Evolutionary conservation across 2,329 filamentous ascomycete genomes (phyloP).

Genomic region (Fusarium solani-melongenae): DNA sequence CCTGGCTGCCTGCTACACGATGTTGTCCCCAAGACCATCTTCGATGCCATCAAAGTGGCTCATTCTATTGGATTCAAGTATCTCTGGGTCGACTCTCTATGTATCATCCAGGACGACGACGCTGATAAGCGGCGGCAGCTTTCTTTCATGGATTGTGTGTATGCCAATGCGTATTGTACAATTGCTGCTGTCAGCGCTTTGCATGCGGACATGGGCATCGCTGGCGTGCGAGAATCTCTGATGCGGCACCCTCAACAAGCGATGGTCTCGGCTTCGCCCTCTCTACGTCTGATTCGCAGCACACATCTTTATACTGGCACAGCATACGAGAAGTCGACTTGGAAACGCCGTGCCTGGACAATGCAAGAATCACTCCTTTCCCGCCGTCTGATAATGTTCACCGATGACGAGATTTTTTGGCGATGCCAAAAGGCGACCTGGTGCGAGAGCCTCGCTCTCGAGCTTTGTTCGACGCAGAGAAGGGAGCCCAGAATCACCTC

Average conservation of each 20-base stretch:
- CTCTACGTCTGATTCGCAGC: not conserved
- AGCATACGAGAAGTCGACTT: not conserved
- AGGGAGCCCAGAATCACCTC: not conserved
- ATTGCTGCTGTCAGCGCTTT: not conserved
- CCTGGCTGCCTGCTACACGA: not conserved
- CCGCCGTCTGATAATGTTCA: not conserved
- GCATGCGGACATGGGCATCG: not conserved
- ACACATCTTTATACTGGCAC: not conserved
- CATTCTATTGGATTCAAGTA: not conserved
- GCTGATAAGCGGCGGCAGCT: not conserved
- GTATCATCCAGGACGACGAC: not conserved
- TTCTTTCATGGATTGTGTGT: not conserved
- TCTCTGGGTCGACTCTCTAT: not conserved
- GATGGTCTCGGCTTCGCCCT: not conserved
- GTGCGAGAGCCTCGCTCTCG: not conserved
- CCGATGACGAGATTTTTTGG: not conserved
- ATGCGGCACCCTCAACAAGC: not conserved
- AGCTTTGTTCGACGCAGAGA: not conserved
- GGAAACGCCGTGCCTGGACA: not conserved
- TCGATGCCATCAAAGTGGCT: not conserved
- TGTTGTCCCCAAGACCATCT: not conserved
- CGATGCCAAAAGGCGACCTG: not conserved
- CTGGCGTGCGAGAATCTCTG: not conserved
- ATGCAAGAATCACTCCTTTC: not conserved
- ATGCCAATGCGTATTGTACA: not conserved